phyloP scores from a whole-genome alignment of 2,329 filamentous ascomycete species.

The Dactylellina cionopaga region DNA sequence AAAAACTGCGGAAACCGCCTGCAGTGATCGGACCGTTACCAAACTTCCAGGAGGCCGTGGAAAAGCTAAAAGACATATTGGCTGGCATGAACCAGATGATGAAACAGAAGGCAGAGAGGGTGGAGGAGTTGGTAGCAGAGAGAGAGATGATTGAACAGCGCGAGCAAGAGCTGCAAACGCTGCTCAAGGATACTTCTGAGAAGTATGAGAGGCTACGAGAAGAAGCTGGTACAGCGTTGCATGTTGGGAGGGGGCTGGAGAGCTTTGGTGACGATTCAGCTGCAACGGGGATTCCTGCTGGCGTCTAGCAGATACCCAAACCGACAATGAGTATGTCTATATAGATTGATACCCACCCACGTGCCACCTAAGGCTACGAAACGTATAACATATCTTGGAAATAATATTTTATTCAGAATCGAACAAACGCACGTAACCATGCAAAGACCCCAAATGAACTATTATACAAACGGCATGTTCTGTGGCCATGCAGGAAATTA shows the following conservation, averaged over 20 bases:
- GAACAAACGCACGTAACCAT: background rate
- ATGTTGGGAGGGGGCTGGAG: conserved; percentile 45
- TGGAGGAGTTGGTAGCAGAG: conserved; percentile 34
- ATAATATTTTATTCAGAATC: too few relatives aligned
- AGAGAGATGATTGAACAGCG: conserved; percentile 48
- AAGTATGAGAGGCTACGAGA: conserved; percentile 43
- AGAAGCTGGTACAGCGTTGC: conserved; percentile 33
- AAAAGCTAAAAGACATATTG: conserved; percentile 23
- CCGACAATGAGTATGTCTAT: background rate
- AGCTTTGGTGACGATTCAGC: conserved; percentile 36
- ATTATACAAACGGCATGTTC: conserved; percentile 46
- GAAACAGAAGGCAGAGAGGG: conserved; percentile 23
- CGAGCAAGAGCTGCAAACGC: conserved; percentile 29
- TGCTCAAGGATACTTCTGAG: conserved; percentile 39
- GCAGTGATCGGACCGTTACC: conserved; percentile 38
- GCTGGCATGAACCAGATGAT: conserved; percentile 23
- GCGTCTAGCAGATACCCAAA: conserved; percentile 5
- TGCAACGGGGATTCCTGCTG: conserved; percentile 31
- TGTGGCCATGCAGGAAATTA: conserved; percentile 16
- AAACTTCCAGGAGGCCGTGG: conserved; percentile 32
- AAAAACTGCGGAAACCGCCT: conserved; percentile 42
- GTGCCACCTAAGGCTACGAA: conserved; percentile 9
- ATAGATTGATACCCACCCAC: conserved; percentile 31
- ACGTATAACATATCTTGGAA: conserved; percentile 9
- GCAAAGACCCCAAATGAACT: conserved; percentile 10